These are phyloP conservation scores for Phaeodactylum tricornutum DNA, from an alignment of 108 stramenopile genomes.

Conservation along the genomic window DNA sequence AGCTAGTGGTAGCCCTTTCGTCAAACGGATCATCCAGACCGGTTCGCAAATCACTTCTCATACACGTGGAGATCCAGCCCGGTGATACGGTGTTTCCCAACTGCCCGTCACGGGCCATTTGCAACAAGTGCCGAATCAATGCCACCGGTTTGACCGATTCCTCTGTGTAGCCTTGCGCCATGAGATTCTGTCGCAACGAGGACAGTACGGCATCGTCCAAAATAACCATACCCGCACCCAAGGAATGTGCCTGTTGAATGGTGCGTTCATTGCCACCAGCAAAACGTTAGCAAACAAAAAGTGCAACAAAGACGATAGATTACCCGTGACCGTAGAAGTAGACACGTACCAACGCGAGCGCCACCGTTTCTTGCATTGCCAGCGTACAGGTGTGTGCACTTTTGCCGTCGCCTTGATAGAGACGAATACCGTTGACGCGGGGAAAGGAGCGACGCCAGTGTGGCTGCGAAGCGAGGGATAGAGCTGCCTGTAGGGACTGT, in stretches of 20 bases:
- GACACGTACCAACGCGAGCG: conserved; percentile 64
- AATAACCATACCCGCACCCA: conserved; percentile 60
- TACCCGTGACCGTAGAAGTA: too few relatives aligned
- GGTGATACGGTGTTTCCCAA: conserved; percentile 11
- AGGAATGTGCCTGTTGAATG: conserved; percentile 70
- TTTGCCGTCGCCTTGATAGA: conserved; percentile 4
- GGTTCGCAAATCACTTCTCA: conserved; percentile 56
- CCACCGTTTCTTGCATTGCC: conserved; percentile 82
- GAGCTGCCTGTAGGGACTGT: conserved; percentile 52
- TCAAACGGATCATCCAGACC: conserved; percentile 79
- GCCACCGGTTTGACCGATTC: conserved; percentile 46
- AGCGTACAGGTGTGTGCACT: conserved; percentile 29
- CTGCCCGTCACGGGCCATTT: conserved; percentile 38
- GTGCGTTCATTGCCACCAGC: too few relatives aligned
- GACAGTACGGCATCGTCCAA: conserved; percentile 63
- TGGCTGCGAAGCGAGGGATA: conserved; percentile 72
- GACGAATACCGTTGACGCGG: conserved; percentile 4
- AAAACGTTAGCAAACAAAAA: not conserved
- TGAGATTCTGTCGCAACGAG: conserved; percentile 45
- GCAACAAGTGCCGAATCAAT: conserved; percentile 43
- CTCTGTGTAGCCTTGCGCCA: conserved; percentile 21
- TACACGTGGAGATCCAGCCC: conserved; percentile 53
- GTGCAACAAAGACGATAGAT: not conserved
- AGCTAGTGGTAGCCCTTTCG: conserved; percentile 58
- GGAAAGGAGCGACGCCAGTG: conserved; percentile 53